phyloP scores from a whole-genome alignment of 2,329 filamentous ascomycete species.

The Sporothrix euskadiensis region DNA sequence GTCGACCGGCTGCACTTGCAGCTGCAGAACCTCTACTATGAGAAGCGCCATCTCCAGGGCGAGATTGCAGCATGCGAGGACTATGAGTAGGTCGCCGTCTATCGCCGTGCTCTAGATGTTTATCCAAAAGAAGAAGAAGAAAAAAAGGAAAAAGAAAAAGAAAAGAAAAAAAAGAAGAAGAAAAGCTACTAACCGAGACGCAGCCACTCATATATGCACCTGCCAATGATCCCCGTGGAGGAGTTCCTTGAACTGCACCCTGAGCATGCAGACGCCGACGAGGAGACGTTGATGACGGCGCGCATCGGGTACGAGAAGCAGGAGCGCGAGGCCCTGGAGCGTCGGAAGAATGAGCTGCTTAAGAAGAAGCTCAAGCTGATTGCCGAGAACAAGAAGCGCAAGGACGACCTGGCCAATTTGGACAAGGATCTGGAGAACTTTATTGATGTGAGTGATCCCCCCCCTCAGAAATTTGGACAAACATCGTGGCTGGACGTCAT shows the following conservation, averaged over 20 bases:
- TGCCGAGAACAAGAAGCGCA: constrained; percentile 81
- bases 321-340: constrained; percentile 82
- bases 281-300: constrained; percentile 82
- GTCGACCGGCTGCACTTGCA: constrained; percentile 90
- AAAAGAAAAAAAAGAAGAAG: too few species aligned
- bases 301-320: constrained; percentile 88
- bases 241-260: constrained; percentile 78
- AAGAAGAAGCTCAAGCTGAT: constrained; percentile 65
- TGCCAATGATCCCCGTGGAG: constrained; percentile 80
- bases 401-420: constrained; percentile 86
- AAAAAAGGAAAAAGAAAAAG: too few species aligned
- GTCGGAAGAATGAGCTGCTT: constrained; percentile 74
- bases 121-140: too few species aligned
- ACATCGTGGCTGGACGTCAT: neutral
- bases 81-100: constrained; percentile 69
- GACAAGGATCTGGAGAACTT: constrained; percentile 93
- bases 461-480: too few species aligned
- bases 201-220: constrained; percentile 82
- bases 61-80: constrained; percentile 90
- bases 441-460: constrained; percentile 66
- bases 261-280: constrained; percentile 68
- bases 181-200: too few species aligned
- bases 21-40: constrained; percentile 94
- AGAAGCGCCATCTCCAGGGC: constrained; percentile 84
- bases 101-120: too few species aligned